Conservation (phyloP, 768 basidiomycete species). For the Tylopilus sp. region DNA sequence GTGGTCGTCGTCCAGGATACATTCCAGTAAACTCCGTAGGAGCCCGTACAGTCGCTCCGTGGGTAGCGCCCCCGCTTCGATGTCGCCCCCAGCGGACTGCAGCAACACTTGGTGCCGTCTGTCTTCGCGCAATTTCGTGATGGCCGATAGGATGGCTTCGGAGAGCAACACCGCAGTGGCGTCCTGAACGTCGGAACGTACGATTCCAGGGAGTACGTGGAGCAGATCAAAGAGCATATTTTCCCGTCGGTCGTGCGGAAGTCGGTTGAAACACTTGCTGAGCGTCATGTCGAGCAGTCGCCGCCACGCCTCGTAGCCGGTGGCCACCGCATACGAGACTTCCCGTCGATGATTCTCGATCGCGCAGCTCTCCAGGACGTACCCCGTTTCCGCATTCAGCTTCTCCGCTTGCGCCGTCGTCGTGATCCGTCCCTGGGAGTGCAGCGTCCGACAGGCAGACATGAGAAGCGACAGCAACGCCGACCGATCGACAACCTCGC, state of each 20-base stretch:
- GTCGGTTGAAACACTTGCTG: conserved; percentile 79
- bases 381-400: conserved; percentile 63
- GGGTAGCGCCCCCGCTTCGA: conserved; percentile 67
- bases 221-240: conserved; percentile 89
- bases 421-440: conserved; percentile 64
- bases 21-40: conserved; percentile 70
- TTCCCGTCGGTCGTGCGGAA: conserved; percentile 81
- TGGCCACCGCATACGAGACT: conserved; percentile 65
- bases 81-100: conserved; percentile 61
- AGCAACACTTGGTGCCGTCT: conserved; percentile 65
- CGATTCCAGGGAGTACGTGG: conserved; percentile 74
- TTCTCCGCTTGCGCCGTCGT: conserved; percentile 62
- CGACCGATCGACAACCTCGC: conserved; percentile 76
- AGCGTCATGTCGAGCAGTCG: conserved; percentile 80
- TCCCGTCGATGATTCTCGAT: conserved; percentile 87
- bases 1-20: conserved; percentile 70
- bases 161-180: conserved; percentile 79
- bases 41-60: conserved; percentile 75
- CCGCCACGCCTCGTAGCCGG: conserved; percentile 82
- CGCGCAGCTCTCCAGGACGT: conserved; percentile 79
- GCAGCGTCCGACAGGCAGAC: conserved; percentile 54
- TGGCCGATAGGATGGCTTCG: conserved; percentile 74
- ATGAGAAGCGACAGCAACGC: conserved; percentile 70
- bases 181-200: conserved; percentile 61
- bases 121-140: conserved; percentile 85